Base-by-base conservation (phyloP, 1,139 yeast genomes). In the Zygosaccharomyces sapae region DNA sequence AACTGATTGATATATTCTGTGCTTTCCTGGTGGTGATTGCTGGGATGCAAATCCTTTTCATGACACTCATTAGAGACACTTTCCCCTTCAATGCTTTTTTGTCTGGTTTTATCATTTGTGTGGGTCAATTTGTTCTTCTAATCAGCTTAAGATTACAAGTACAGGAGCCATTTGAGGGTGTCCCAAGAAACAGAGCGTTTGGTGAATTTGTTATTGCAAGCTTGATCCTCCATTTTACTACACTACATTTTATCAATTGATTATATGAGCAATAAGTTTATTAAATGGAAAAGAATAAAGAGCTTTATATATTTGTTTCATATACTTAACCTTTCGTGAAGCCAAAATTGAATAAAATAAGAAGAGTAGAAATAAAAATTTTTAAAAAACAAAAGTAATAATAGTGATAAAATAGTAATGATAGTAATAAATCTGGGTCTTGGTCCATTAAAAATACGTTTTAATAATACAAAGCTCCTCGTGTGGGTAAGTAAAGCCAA, bases 41-140 rank as follows among this genome's bases (percentile, higher is more conserved):
- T 0, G 70, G 79, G 2, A 68, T 86, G 41, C 97, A 92, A 69
- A 87, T 89, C 64, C 69, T 75, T 4, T 89, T 89, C 65, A 87
- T 86, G 52, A 55, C 84, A 34, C 54, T 89, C 12, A 80, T 89
- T 46, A 96, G 97, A 44, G 67, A 64, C 27, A 87, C 81, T 59
- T 94, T 84, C 75, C 99, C 99, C 18, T 92, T 94, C 76, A 92
- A 92, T 69, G 97, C 97, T 29, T 92, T 92, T 64, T 75, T 92
- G 51, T 94, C 96, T 24, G 98, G 98, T 0, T 92, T 92, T 64
- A 79, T 86, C 50, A 74, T 89, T 34, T 87, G 97, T 50, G 97
- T 92, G 48, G 97, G 96, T 12, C 98, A 94, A 68, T 92, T 94
- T 65, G 97, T 92, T 33, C 76, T 92, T 54, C 79, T 95, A 12